A percentile compares a stretch with the other conserved stretches of the same genome.
phyloP scores from a whole-genome alignment of 768 basidiomycete genomes.

The Pholiota microspora region DNA sequence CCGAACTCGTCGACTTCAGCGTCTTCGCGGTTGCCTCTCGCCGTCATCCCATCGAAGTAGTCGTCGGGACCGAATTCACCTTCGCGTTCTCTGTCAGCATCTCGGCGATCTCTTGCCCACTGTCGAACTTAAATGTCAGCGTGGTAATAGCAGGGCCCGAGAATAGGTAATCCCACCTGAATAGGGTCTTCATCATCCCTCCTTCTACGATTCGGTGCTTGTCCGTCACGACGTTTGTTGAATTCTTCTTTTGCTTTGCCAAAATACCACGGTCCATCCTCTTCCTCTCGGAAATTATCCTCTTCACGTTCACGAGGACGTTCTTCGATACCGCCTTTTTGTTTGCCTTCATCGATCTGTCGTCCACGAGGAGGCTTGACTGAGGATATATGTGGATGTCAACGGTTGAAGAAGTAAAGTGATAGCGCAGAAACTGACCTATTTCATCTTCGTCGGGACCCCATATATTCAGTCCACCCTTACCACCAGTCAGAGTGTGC shows the following conservation, averaged over 20 bases:
- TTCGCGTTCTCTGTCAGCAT: slow-evolving; percentile 70
- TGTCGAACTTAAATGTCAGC: slow-evolving; percentile 23
- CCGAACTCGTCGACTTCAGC: slow-evolving; percentile 67
- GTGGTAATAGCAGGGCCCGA: neutral
- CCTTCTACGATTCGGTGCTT: slow-evolving; percentile 29
- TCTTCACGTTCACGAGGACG: slow-evolving; percentile 26
- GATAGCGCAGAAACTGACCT: slow-evolving; percentile 21
- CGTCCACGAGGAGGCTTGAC: slow-evolving; percentile 29
- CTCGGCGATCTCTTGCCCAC: slow-evolving; percentile 79
- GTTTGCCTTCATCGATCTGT: slow-evolving; percentile 38
- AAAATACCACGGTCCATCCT: slow-evolving; percentile 76
- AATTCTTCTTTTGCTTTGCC: slow-evolving; percentile 84
- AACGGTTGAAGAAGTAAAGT: neutral
- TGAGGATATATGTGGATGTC: slow-evolving; percentile 8
- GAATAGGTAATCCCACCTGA: slow-evolving; percentile 42
- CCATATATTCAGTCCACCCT: slow-evolving; percentile 70
- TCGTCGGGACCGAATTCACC: slow-evolving; percentile 80
- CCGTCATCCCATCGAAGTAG: slow-evolving; percentile 67
- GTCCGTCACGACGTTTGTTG: slow-evolving; percentile 48
- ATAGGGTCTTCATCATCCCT: slow-evolving; percentile 70
- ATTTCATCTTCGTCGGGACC: slow-evolving; percentile 50
- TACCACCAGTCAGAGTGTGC: slow-evolving; percentile 74
- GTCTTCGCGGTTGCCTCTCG: slow-evolving; percentile 56
- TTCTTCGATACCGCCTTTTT: slow-evolving; percentile 25
- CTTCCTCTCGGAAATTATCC: slow-evolving; percentile 41